Conservation (phyloP, 2,329 filamentous ascomycete genomes). For the Tolypocladium tropicale region DNA sequence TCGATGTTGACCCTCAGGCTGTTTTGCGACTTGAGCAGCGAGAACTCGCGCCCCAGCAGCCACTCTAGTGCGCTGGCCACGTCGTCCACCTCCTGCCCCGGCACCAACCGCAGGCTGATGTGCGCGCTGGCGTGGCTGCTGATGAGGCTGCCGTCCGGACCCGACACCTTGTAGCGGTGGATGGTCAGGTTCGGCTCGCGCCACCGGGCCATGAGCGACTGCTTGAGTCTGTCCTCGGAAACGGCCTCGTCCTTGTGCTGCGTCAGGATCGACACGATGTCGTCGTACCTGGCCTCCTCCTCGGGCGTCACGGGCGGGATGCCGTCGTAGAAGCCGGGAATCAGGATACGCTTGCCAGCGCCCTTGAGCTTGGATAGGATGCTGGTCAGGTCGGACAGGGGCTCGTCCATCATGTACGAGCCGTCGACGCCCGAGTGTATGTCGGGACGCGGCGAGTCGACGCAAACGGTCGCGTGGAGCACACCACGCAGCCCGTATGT, state of each 20-base stretch:
- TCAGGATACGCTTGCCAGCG: conserved; percentile 66
- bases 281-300: conserved; percentile 72
- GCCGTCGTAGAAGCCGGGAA: conserved; percentile 82
- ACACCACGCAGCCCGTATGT: conserved; percentile 93
- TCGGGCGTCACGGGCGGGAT: conserved; percentile 65
- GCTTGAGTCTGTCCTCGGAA: conserved; percentile 60
- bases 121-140: conserved; percentile 81
- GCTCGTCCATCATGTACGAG: conserved; percentile 80
- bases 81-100: conserved; percentile 78
- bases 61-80: conserved; percentile 57
- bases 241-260: conserved; percentile 53
- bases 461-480: conserved; percentile 81
- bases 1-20: conserved; percentile 73
- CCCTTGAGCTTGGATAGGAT: conserved; percentile 77
- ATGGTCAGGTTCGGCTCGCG: conserved; percentile 90
- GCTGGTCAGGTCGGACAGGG: conserved; percentile 80
- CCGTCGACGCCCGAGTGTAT: conserved; percentile 96
- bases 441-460: conserved; percentile 79
- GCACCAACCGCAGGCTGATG: conserved; percentile 84
- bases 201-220: conserved; percentile 87
- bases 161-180: conserved; percentile 85
- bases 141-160: conserved; percentile 84
- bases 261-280: conserved; percentile 70
- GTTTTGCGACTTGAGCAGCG: conserved; percentile 68
- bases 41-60: conserved; percentile 65